Evolutionary conservation across 176 grass and related monocot genomes (phyloP).

Genomic region (Oryza brachyantha): DNA sequence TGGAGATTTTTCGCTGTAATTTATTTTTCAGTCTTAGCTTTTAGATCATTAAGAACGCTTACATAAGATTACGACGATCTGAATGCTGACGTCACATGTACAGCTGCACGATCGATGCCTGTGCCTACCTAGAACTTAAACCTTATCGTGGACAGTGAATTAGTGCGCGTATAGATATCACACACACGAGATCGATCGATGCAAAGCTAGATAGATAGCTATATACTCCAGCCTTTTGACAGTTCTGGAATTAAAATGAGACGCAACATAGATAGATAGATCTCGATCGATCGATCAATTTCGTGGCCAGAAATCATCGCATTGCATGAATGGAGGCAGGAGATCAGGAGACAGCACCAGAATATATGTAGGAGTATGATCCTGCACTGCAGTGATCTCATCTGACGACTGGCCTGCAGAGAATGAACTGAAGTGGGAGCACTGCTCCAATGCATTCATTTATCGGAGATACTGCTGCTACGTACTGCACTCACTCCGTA

Average conservation of each 20-base stretch:
- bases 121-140: not conserved
- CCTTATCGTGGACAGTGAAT: slow-evolving; percentile 24
- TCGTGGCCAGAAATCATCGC: not conserved
- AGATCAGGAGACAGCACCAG: not conserved
- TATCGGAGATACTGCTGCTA: too few species aligned
- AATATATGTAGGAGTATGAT: not conserved
- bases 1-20: too few species aligned
- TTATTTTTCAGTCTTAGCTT: too few species aligned
- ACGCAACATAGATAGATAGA: too few species aligned
- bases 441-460: not conserved
- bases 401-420: not conserved
- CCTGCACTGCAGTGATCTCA: too few species aligned
- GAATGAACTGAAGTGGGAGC: not conserved
- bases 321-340: too few species aligned
- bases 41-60: too few species aligned
- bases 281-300: not conserved
- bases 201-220: too few species aligned
- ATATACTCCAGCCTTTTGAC: not conserved
- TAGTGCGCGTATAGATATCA: slow-evolving; percentile 15
- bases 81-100: too few species aligned
- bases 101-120: too few species aligned
- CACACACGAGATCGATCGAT: not conserved
- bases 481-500: too few species aligned
- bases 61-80: not conserved
- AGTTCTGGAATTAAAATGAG: too few species aligned